A percentile compares a stretch with the other conserved stretches of the same genome.
Conservation (phyloP, 306 rosid genomes). For the Medicago lupulina region DNA sequence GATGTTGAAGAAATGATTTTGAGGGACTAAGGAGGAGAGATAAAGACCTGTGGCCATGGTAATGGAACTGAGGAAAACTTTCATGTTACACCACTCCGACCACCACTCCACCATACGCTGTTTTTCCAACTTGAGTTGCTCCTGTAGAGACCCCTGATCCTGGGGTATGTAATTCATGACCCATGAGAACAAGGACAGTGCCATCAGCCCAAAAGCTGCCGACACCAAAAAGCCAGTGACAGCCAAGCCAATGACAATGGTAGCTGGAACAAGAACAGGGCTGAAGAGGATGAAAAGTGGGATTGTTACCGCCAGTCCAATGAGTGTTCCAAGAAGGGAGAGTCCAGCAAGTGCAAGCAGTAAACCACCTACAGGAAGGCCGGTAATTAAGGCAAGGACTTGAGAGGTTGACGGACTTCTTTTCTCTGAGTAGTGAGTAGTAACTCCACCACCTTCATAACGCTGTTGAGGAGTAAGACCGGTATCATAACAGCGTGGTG, state of each 20-base stretch:
- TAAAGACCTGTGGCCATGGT: no score
- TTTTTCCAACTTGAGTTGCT: conserved; percentile 59
- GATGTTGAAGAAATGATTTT: conserved; percentile 19
- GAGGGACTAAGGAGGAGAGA: conserved; percentile 46
- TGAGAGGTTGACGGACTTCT: conserved; percentile 58
- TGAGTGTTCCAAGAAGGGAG: conserved; percentile 62
- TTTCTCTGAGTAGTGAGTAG: background rate
- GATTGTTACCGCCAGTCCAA: conserved; percentile 53
- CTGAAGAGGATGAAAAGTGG: conserved; percentile 82
- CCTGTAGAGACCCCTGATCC: conserved; percentile 54
- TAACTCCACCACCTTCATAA: conserved; percentile 18
- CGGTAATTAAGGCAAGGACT: conserved; percentile 57
- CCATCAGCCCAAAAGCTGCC: conserved; percentile 73
- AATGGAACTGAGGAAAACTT: no score
- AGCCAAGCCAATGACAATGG: conserved; percentile 61
- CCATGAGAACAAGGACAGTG: conserved; percentile 75
- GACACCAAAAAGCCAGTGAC: conserved; percentile 66
- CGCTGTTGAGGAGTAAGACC: conserved; percentile 40
- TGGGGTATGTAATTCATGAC: conserved; percentile 52
- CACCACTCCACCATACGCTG: conserved; percentile 53
- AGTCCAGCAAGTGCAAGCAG: conserved; percentile 66
- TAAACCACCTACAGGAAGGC: conserved; percentile 69
- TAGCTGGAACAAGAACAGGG: conserved; percentile 81
- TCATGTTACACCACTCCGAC: conserved; percentile 20
- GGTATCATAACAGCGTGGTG: no score